A percentile compares a stretch with the other conserved stretches of the same genome.
Conservation (phyloP, 805 yeast genomes). For the Candida odintsovae region DNA sequence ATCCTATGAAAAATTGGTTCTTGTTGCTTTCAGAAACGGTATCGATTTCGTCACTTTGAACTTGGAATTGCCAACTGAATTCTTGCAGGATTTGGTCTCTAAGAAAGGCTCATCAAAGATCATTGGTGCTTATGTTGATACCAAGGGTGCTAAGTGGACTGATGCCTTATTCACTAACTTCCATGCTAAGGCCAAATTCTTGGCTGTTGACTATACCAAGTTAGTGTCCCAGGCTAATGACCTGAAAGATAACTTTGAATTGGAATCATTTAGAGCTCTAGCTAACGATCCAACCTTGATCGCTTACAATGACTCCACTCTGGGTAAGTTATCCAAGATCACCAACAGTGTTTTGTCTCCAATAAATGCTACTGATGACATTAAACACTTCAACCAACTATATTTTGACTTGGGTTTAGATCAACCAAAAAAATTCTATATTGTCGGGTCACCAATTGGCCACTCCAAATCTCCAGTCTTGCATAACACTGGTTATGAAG, state of each 20-base stretch:
- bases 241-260: constrained; percentile 59
- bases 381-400: constrained; percentile 56
- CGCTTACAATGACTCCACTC: constrained; percentile 75
- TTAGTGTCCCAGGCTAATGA: constrained; percentile 72
- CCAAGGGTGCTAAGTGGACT: constrained; percentile 26
- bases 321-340: constrained; percentile 76
- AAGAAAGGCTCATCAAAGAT: constrained; percentile 58
- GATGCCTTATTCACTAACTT: constrained; percentile 44
- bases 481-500: constrained; percentile 73
- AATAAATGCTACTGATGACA: constrained; percentile 63
- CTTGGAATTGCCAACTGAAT: constrained; percentile 54
- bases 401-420: constrained; percentile 60
- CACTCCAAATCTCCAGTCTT: constrained; percentile 89
- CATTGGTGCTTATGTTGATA: constrained; percentile 74
- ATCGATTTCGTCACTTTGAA: constrained; percentile 80
- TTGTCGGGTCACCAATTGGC: constrained; percentile 75
- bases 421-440: constrained; percentile 50
- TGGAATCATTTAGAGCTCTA: constrained; percentile 61
- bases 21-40: constrained; percentile 68
- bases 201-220: constrained; percentile 71
- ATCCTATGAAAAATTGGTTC: constrained; percentile 43
- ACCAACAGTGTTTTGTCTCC: constrained; percentile 77
- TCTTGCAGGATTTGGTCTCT: constrained; percentile 46
- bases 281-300: constrained; percentile 60
- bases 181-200: constrained; percentile 57